Percentiles rank a stretch among this genome's conserved stretches.
Conservation (phyloP, 78 protist genomes). For the Speleostelium caveatum region DNA sequence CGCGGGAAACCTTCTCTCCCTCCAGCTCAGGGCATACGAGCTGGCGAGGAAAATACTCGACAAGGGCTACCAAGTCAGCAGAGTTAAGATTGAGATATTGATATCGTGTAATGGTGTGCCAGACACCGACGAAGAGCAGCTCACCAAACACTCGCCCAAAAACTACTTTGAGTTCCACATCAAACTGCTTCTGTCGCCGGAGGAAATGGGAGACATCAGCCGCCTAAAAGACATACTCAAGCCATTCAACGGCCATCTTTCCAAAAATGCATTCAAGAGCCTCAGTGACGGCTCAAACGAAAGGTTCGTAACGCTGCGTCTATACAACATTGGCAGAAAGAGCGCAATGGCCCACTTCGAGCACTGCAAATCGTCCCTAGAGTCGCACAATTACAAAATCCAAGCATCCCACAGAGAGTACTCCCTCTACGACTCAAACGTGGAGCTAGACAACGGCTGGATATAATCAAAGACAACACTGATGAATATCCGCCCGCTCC, state of each 20-base stretch:
- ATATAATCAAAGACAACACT: constrained; percentile 8
- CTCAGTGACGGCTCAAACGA: background rate
- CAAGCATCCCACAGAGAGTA: constrained; percentile 28
- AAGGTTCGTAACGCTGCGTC: constrained; percentile 37
- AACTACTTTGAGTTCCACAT: constrained; percentile 70
- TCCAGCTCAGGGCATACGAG: constrained; percentile 2
- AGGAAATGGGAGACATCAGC: background rate
- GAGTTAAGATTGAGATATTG: constrained; percentile 19
- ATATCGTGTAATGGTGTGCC: constrained; percentile 30
- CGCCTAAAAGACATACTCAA: background rate
- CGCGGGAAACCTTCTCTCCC: background rate
- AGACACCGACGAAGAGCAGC: background rate
- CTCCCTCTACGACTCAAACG: constrained; percentile 55
- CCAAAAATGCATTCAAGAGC: constrained; percentile 39
- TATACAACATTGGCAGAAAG: constrained; percentile 13
- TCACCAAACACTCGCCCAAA: background rate
- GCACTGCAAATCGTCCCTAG: background rate
- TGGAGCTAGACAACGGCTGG: constrained; percentile 36
- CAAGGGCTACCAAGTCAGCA: background rate
- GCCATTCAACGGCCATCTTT: constrained; percentile 27
- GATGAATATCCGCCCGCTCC: too few species aligned
- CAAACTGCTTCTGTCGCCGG: constrained; percentile 13
- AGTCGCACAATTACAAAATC: background rate
- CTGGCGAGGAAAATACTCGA: background rate
- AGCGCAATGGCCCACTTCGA: background rate